Conservation (phyloP, 108 stramenopile species). For the Licmophora abbreviata region DNA sequence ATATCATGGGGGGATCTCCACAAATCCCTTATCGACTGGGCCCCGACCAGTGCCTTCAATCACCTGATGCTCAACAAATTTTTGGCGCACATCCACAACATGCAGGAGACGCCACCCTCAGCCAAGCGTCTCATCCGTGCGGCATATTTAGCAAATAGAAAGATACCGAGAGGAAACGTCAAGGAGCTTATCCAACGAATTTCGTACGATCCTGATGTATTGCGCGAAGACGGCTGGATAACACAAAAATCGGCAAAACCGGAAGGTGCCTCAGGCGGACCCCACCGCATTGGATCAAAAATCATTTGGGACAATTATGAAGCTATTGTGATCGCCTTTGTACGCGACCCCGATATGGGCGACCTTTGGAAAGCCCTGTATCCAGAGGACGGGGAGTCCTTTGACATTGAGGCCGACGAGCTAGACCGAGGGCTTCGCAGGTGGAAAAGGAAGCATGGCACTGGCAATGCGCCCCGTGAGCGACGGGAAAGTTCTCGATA, state of each 20-base stretch:
- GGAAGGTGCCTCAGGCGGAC: conserved; percentile 57
- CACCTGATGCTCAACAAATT: conserved; percentile 14
- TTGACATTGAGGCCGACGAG: conserved; percentile 79
- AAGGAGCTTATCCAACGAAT: conserved; percentile 38
- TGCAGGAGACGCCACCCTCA: conserved; percentile 43
- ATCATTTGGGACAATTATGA: conserved; percentile 63
- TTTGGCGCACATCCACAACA: conserved; percentile 52
- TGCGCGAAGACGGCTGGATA: conserved; percentile 79
- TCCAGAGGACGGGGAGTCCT: conserved; percentile 65
- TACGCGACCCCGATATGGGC: conserved; percentile 66
- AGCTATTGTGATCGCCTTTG: conserved; percentile 76
- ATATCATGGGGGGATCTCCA: conserved; percentile 15
- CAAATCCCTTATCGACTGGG: conserved; percentile 35
- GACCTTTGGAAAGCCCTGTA: conserved; percentile 83
- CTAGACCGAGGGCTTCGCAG: conserved; percentile 51
- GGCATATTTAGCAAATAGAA: conserved; percentile 18
- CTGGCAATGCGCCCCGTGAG: conserved; percentile 4
- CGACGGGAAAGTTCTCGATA: conserved; percentile 13
- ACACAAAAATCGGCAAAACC: conserved; percentile 45
- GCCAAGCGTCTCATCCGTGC: conserved; percentile 36
- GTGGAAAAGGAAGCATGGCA: conserved; percentile 46
- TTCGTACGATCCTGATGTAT: conserved; percentile 67
- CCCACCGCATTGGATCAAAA: conserved; percentile 49
- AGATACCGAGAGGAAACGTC: conserved; percentile 23
- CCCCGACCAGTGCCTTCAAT: conserved; percentile 25